Evolutionary conservation across 2,329 filamentous ascomycete species (phyloP), one percentile per base, ranked within the genome.

Genomic region (Byssothecium circinans): DNA sequence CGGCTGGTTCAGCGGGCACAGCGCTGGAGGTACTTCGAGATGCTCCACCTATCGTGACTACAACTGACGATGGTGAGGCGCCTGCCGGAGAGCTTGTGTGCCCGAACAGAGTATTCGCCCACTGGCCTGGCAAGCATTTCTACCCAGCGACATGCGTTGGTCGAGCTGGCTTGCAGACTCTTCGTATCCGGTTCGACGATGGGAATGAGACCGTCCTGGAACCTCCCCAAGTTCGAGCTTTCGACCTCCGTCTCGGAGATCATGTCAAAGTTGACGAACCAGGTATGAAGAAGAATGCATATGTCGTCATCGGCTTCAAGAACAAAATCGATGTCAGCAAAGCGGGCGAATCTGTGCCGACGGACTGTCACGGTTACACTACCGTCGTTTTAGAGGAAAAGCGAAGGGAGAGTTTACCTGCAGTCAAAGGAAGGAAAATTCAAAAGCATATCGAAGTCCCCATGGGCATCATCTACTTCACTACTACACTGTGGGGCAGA

Each of bases 61-160:
- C 41, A 38, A 39, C 49, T 35, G 49, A 59, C 20, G 33, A 37
- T n/a, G 58, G 57, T 14, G 59, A 49, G 29, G 49, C 55, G 17
- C 56, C 61, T 8, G 43, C 54, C 3, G 54, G 50, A 11, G 56
- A 63, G 20, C 30, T 71, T 8, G 55, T 76, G 19, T 70, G 74
- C 11, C 76, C 77, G 4, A 78, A 80, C 44, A 75, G 83, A 50
- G 75, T 85, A 0, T 75, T 85, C 52, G 81, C 82, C 7, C 72
- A 75, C 22, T 86, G 82, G 75, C 81, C 76, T 53, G 77, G 78
- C 17, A 76, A 72, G 39, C 75, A 76, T 43, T 85, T 79, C 60
- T 84, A 82, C 59, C 81, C 83, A 39, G 83, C 80, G 8, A 81
- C 76, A n/a, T 85, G 78, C 56, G 63, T 83, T 27, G 78, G 77